Conservation (phyloP, 2,329 filamentous ascomycete species). For the Xylariaceae sp. region DNA sequence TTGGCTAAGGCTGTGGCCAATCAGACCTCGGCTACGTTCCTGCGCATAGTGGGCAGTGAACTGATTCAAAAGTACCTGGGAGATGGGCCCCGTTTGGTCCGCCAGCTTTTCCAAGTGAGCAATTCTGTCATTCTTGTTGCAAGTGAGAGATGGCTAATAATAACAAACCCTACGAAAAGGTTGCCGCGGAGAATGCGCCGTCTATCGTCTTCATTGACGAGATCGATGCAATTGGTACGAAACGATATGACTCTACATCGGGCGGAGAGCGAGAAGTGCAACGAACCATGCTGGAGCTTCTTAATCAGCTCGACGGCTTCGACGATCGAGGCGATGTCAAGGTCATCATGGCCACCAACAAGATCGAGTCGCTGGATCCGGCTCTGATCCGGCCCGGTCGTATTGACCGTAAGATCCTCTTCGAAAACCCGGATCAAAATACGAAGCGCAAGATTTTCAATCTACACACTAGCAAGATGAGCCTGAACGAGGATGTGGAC, state of each 20-base stretch:
- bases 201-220: conserved; percentile 99
- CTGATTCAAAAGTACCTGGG: conserved; percentile 98
- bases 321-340: conserved; percentile 98
- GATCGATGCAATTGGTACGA: conserved; percentile 97
- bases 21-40: conserved; percentile 96
- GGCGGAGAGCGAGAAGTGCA: conserved; percentile 97
- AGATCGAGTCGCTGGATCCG: conserved; percentile 96
- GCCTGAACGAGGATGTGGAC: conserved; percentile 90
- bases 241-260: conserved; percentile 95
- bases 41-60: conserved; percentile 94
- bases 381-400: conserved; percentile 93
- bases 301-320: conserved; percentile 98
- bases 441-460: conserved; percentile 98
- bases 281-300: conserved; percentile 94
- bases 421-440: conserved; percentile 68
- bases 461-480: conserved; percentile 98
- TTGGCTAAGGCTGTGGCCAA: conserved; percentile 97
- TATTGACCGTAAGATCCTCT: conserved; percentile 95
- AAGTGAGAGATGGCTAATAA: conserved; percentile 1
- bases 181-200: conserved; percentile 91
- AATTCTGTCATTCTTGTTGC: neutral
- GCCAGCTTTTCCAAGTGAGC: conserved; percentile 82
- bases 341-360: conserved; percentile 99
- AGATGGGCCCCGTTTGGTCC: conserved; percentile 88
- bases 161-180: conserved; percentile 42